Evolutionary conservation across 345 rosid species (phyloP).

Genomic region (Murraya koenigii): DNA sequence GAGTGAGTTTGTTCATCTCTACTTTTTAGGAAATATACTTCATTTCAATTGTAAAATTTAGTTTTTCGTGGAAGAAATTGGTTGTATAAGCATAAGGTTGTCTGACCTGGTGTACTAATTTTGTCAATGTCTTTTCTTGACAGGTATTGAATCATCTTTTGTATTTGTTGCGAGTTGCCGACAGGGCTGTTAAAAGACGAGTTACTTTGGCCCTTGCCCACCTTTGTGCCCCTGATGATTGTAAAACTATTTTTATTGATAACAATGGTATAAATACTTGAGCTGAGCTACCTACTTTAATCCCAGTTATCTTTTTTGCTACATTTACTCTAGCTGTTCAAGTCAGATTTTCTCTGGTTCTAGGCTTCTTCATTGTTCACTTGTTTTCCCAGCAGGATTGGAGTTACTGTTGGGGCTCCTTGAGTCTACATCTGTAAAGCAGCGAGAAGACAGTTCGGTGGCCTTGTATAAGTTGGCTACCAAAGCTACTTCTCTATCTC

Average conservation of each 20-base stretch:
- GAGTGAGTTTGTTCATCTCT: slow-evolving; percentile 37
- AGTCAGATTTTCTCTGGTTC: not conserved
- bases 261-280: slow-evolving; percentile 44
- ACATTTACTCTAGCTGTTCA: not conserved
- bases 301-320: not conserved
- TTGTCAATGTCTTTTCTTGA: slow-evolving; percentile 4
- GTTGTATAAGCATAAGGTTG: not conserved
- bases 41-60: no score
- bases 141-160: slow-evolving; percentile 57
- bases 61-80: not conserved
- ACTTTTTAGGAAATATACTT: not conserved
- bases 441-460: slow-evolving; percentile 46
- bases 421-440: slow-evolving; percentile 46
- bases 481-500: slow-evolving; percentile 43
- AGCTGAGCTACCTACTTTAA: not conserved
- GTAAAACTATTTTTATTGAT: slow-evolving; percentile 54
- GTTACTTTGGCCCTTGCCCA: slow-evolving; percentile 71
- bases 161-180: slow-evolving; percentile 50
- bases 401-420: slow-evolving; percentile 56
- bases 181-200: slow-evolving; percentile 46
- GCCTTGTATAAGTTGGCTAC: slow-evolving; percentile 63
- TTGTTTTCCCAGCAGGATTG: slow-evolving; percentile 37
- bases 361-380: slow-evolving; percentile 1
- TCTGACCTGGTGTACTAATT: not conserved
- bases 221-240: slow-evolving; percentile 60